Base-by-base conservation (phyloP, 2,329 filamentous ascomycete species). In the Cladophialophora bantiana region DNA sequence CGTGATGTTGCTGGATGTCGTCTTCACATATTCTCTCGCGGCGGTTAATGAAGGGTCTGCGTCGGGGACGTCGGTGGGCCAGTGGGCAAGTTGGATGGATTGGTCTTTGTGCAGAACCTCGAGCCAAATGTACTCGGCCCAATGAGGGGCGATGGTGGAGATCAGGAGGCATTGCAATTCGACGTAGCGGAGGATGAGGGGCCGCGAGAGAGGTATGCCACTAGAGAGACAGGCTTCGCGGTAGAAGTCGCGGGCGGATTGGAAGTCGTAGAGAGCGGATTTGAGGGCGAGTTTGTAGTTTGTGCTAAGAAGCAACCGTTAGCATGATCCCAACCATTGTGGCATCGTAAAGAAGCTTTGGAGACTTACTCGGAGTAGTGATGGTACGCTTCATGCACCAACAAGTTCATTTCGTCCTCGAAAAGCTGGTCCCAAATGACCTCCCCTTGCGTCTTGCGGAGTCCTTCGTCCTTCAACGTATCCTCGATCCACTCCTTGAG, bases 401-500 rank as follows among this genome's bases (percentile, higher is more conserved):
- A 83, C 4, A 85, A 83, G 77, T 96, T 95, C 83, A 99, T 86
- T 80, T 99, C 94, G 77, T 99, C 98, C 75, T 92, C 87, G 77
- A 99, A 98, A 55, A 98, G 84, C 65, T 89, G 86, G 77, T 99
- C 95, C 79, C 93, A 92, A 82, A 97, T 93, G 63, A 86, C 83
- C 69, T 88, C 86, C 58, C 92, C 93, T 42, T 66, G 62, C 20
- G 67, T 69, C n/a, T 88, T 88, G 59, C 94, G 89, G 75, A 97
- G 89, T 65, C 86, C 85, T 74, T 91, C 83, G 66, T 94, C 90
- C 73, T 89, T 87, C 64, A 90, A 81, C 75, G 92, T 86, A 75
- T 97, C 92, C 80, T 98, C 93, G 70, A 92, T 94, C 94, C 94
- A 98, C 78, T 96, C 92, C 76, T 92, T 89, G 61, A 96, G 84